Conservation (phyloP, 1,284 basidiomycete genomes). For the Marasmius oreades region DNA sequence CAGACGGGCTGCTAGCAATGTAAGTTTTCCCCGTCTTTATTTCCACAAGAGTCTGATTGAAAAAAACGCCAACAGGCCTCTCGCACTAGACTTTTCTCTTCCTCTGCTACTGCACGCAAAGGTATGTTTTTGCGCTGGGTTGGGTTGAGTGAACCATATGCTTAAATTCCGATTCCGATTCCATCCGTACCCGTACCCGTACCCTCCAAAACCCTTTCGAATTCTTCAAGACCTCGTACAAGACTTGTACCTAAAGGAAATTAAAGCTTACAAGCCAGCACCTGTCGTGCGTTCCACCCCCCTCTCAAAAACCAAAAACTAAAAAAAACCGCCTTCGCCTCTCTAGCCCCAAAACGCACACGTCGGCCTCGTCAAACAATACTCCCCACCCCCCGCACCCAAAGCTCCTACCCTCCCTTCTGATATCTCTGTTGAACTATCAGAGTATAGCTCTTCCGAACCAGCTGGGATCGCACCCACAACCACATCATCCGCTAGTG, state of each 20-base stretch:
- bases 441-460: slow-evolving; percentile 76
- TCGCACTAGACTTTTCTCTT: slow-evolving; percentile 55
- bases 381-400: slow-evolving; percentile 65
- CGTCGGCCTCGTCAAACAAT: slow-evolving; percentile 75
- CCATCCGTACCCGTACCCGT: slow-evolving; percentile 28
- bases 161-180: slow-evolving; percentile 37
- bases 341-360: slow-evolving; percentile 79
- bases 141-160: background rate
- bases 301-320: no score
- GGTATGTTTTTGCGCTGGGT: slow-evolving; percentile 37
- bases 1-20: slow-evolving; percentile 51
- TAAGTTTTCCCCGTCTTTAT: slow-evolving; percentile 28
- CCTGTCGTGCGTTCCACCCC: slow-evolving; percentile 50
- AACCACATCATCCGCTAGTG: slow-evolving; percentile 8
- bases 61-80: slow-evolving; percentile 39
- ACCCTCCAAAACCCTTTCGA: no score
- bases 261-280: slow-evolving; percentile 84
- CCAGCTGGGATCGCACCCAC: slow-evolving; percentile 42
- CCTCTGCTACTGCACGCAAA: slow-evolving; percentile 64
- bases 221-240: slow-evolving; percentile 87
- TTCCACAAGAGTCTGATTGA: slow-evolving; percentile 5
- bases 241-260: slow-evolving; percentile 88
- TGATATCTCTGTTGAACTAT: slow-evolving; percentile 80
- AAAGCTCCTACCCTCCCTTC: slow-evolving; percentile 67
- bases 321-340: no score